Base-by-base conservation (phyloP, 257 asterid genomes). In the Linderniella brevidens region DNA sequence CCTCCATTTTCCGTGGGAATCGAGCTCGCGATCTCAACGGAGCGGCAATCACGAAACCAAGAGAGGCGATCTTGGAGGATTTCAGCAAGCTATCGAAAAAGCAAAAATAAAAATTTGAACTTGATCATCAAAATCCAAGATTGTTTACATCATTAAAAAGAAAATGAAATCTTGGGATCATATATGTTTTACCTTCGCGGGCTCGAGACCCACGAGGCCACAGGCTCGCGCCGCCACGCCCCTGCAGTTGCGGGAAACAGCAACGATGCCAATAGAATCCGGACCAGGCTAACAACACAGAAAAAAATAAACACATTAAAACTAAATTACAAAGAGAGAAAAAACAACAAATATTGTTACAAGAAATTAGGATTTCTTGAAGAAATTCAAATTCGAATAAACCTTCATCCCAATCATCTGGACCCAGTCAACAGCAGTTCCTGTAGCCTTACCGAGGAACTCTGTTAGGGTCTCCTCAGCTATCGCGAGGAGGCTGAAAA, bases 321-420 rank as follows among this genome's bases (percentile, higher is more conserved):
- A 13, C 20, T 9, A 25, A 15, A 39, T 56, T 52, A 59, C 11
- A 36, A 47, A 7, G 5, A 59, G 11, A 36, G 37, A 8, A 4
- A 2, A 40, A 8, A 15, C 4, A 3, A 35, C 5, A 15, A 16
- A n/a, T n/a, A n/a, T n/a, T 16, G 4, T 19, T 17, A 9, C 5
- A 43, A 8, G 19, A 13, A 11, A 9, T 4, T 7, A 44, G 17
- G 53, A 17, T 4, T 10, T 2, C 11, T 25, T 25, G 3, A 25
- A 25, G 9, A 18, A 42, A 13, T 5, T n/a, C 9, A 37, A 41
- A n/a, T n/a, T n/a, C n/a, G n/a, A n/a, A n/a, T n/a, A n/a, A n/a
- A 85, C 99, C 99, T 90, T 90, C 99, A 90, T 85, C 92, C 99
- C 96, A 77, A 85, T 81, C 96, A 90, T 71, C 80, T 81, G 94